Evolutionary conservation across 2,329 filamentous ascomycete genomes (phyloP), one percentile per base, ranked within the genome.

Genomic region (Talaromyces pinophilus): DNA sequence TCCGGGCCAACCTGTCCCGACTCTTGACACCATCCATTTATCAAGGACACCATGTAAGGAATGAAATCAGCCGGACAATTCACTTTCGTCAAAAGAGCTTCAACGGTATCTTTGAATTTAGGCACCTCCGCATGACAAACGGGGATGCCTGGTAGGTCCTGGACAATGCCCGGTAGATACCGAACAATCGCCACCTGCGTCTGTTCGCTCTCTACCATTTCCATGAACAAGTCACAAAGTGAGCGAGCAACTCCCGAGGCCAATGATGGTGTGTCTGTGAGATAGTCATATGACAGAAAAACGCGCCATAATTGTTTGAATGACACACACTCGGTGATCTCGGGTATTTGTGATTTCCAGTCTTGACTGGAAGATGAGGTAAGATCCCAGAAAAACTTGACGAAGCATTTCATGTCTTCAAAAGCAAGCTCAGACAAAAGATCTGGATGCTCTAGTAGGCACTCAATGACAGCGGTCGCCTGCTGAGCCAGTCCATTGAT

Each of bases 271-370:
- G 73, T 70, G 40, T 73, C 74, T 25, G 79, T 72, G 25, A 80
- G 71, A 65, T 79, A 80, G 52, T 80, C 78, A 57, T 79, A 74
- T 25, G 78, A 80, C 6, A 76, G 72, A 38, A 80, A 70, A 48
- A 72, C 73, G 35, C 72, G 70, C 79, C 79, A 81, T 19, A 77
- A 72, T 59, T 80, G 76, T 30, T 77, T 69, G 59, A 80, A 76
- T 40, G 72, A 72, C 25, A 74, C 70, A 28, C 69, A 68, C 6
- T 72, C 69, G 0, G 72, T 19, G 22, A n/a, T 25, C 25, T 60
- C 57, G 2, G 57, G 57, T n/a, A 60, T 33, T 46, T 44, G 40
- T 46, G 46, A 38, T 25, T 33, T 60, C 57, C 57, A 60, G 22
- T 60, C 25, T 28, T 60, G 7, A 19, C 28, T n/a, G 25, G 38